Conservation (phyloP, 2,329 filamentous ascomycete species). For the Colletotrichum lupini region DNA sequence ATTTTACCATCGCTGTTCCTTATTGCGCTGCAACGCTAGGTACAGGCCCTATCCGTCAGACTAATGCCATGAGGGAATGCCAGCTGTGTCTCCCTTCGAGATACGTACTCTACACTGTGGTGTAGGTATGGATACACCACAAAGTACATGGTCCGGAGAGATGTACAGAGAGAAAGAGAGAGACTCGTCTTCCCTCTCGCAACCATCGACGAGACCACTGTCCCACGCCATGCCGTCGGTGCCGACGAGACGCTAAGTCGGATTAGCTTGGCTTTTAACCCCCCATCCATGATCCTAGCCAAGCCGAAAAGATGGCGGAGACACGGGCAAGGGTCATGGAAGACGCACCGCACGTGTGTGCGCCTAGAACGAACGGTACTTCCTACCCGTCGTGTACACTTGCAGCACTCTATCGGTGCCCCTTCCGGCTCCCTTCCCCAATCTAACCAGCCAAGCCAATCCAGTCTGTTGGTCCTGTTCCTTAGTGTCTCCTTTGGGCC, state of each 20-base stretch:
- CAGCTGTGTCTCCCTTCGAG: slow-evolving; percentile 22
- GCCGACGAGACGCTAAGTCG: slow-evolving; percentile 29
- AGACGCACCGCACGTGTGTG: slow-evolving; percentile 35
- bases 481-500: slow-evolving; percentile 35
- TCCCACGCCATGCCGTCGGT: slow-evolving; percentile 35
- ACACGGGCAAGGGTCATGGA: slow-evolving; percentile 27
- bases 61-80: slow-evolving; percentile 29
- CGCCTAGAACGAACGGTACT: slow-evolving; percentile 38
- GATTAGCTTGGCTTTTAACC: slow-evolving; percentile 23
- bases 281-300: slow-evolving; percentile 9
- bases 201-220: slow-evolving; percentile 23
- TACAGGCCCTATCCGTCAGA: slow-evolving; percentile 33
- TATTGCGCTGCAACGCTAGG: slow-evolving; percentile 31
- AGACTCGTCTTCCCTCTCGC: slow-evolving; percentile 14
- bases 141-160: not conserved
- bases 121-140: no score
- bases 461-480: slow-evolving; percentile 37
- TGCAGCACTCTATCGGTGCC: slow-evolving; percentile 38
- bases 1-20: slow-evolving; percentile 33
- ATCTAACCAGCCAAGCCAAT: slow-evolving; percentile 38
- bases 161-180: no score
- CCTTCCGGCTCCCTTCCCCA: slow-evolving; percentile 37
- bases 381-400: slow-evolving; percentile 33
- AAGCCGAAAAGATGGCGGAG: slow-evolving; percentile 30
- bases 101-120: slow-evolving; percentile 11